Conservation (phyloP, 768 basidiomycete genomes). For the Melanogaster broomeanus region DNA sequence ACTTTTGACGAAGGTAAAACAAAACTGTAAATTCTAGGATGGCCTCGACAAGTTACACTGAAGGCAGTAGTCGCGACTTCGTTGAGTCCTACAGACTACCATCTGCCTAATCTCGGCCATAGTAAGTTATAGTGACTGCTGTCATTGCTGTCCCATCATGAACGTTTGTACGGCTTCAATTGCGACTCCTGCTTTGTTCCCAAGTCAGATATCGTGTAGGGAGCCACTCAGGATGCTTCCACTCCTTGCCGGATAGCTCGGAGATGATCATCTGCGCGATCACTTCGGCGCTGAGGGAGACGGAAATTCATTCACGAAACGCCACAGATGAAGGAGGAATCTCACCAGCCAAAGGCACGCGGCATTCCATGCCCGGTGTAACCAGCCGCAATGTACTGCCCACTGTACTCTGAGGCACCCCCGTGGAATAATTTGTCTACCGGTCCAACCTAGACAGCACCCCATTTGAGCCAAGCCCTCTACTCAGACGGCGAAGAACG, state of each 20-base stretch:
- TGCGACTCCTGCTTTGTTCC: conserved; percentile 9
- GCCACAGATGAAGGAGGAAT: background rate
- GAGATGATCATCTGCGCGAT: conserved; percentile 59
- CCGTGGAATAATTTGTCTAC: conserved; percentile 38
- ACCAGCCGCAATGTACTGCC: conserved; percentile 74
- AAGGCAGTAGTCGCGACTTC: no score
- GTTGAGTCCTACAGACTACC: no score
- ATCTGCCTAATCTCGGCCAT: no score
- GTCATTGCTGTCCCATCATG: no score
- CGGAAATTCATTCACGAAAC: background rate
- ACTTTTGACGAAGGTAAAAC: no score
- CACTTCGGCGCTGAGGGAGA: conserved; percentile 56
- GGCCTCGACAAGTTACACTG: no score
- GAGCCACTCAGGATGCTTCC: conserved; percentile 62
- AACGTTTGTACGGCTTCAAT: background rate
- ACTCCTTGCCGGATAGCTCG: conserved; percentile 44
- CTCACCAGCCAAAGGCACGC: conserved; percentile 64
- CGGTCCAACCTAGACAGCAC: conserved; percentile 63
- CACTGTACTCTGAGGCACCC: conserved; percentile 36
- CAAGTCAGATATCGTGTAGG: conserved; percentile 53
- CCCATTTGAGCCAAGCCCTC: background rate
- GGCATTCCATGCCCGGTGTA: conserved; percentile 84
- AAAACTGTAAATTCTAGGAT: no score
- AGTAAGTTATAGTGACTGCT: no score
- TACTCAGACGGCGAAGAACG: conserved; percentile 19